Conservation (phyloP, 2,329 filamentous ascomycete genomes). For the Neocucurbitaria cava region DNA sequence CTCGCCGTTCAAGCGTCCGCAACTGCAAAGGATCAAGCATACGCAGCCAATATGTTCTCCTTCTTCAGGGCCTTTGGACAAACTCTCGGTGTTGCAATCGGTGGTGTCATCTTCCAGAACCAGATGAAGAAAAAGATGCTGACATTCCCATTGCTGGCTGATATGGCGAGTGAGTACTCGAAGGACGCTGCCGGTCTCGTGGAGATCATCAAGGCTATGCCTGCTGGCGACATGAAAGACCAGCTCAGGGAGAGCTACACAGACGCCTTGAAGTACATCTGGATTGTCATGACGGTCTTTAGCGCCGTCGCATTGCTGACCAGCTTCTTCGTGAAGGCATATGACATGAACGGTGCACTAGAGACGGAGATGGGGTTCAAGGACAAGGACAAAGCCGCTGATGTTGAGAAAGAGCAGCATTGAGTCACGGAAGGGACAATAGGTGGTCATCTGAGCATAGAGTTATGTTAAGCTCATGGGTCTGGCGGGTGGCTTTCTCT, state of each 20-base stretch:
- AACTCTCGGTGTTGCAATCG: conserved; percentile 69
- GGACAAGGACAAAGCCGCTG: conserved; percentile 42
- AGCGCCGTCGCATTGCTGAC: conserved; percentile 58
- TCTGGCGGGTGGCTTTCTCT: background rate
- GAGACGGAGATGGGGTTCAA: conserved; percentile 58
- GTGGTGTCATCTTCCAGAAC: conserved; percentile 75
- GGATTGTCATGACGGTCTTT: conserved; percentile 64
- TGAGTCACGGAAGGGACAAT: background rate
- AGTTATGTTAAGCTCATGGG: background rate
- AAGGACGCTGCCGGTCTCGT: conserved; percentile 67
- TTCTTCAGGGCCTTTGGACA: conserved; percentile 73
- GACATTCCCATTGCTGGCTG: conserved; percentile 57
- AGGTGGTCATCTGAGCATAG: background rate
- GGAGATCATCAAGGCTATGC: conserved; percentile 63
- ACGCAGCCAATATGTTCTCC: conserved; percentile 69
- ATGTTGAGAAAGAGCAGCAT: conserved; percentile 28
- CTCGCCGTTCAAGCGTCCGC: conserved; percentile 70
- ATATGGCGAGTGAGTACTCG: conserved; percentile 58
- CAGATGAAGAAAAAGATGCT: conserved; percentile 61
- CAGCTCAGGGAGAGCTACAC: conserved; percentile 57
- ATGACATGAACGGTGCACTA: conserved; percentile 55
- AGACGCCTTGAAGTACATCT: conserved; percentile 62
- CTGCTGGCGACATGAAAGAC: conserved; percentile 54
- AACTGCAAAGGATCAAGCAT: conserved; percentile 63
- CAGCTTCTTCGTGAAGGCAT: conserved; percentile 60